Evolutionary conservation across 768 basidiomycete genomes (phyloP).

Genomic region (Sporobolomyces roseus): DNA sequence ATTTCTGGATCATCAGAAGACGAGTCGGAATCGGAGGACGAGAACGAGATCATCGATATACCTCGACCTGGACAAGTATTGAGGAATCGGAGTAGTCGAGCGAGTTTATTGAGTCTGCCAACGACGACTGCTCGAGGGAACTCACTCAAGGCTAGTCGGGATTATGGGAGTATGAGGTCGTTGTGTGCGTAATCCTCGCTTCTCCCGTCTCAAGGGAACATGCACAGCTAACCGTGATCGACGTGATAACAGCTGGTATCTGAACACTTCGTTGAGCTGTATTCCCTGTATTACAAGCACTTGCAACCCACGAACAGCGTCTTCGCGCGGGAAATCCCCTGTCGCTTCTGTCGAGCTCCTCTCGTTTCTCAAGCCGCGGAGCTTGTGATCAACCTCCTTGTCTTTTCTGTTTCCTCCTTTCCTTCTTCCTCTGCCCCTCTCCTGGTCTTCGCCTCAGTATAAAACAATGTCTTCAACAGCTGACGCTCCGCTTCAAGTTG

Average conservation of each 20-base stretch:
- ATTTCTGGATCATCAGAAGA: neutral
- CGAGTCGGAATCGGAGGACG: neutral
- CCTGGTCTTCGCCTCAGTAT: too few species aligned
- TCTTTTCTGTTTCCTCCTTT: too few species aligned
- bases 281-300: too few species aligned
- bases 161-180: constrained; percentile 25
- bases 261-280: too few species aligned
- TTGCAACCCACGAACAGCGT: too few species aligned
- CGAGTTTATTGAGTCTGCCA: constrained; percentile 11
- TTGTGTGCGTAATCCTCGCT: constrained; percentile 10
- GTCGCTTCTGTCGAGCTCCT: too few species aligned
- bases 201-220: neutral
- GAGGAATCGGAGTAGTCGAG: constrained; percentile 15
- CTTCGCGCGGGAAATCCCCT: too few species aligned
- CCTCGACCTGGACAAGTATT: constrained; percentile 10
- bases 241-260: neutral
- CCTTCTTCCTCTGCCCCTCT: too few species aligned
- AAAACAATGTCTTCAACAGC: too few species aligned
- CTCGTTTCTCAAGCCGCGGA: too few species aligned
- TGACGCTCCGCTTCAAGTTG: too few species aligned
- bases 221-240: neutral
- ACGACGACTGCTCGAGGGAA: neutral
- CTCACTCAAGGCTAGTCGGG: constrained; percentile 7
- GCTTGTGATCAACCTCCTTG: too few species aligned
- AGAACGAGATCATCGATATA: constrained; percentile 34